Evolutionary conservation across 495 filamentous ascomycete species (phyloP).

Genomic region (Tuber borchii): DNA sequence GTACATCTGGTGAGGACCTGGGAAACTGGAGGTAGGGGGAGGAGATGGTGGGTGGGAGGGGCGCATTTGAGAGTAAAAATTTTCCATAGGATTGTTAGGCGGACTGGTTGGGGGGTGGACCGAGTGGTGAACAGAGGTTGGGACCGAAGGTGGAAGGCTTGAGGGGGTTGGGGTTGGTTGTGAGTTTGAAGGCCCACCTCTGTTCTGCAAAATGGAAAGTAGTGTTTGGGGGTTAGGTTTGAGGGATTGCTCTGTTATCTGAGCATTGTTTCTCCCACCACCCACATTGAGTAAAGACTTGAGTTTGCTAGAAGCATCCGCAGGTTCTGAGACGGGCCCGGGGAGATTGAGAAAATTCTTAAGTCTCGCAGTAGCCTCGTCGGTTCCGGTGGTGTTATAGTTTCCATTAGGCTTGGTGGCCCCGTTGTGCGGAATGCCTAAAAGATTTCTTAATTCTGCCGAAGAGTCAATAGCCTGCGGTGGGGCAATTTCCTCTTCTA

Average conservation of each 20-base stretch:
- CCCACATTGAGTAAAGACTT: not conserved
- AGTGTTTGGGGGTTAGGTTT: conserved; percentile 33
- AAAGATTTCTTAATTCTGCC: conserved; percentile 11
- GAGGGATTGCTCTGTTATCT: conserved; percentile 15
- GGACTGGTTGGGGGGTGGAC: not conserved
- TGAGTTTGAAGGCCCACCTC: conserved; percentile 3
- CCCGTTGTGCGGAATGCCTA: conserved; percentile 16
- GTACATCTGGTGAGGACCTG: conserved; percentile 39
- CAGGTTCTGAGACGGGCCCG: conserved; percentile 22
- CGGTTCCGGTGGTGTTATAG: conserved; percentile 6
- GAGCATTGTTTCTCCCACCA: conserved; percentile 13
- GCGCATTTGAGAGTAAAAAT: conserved; percentile 1
- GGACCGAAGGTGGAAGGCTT: not conserved
- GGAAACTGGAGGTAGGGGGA: conserved; percentile 29
- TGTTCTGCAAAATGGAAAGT: conserved; percentile 34
- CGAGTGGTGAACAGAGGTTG: not conserved
- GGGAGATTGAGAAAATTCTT: conserved; percentile 24
- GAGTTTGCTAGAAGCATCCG: conserved; percentile 25
- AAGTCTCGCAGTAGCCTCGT: conserved; percentile 23
- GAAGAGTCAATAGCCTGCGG: conserved; percentile 13
- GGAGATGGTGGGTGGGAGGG: conserved; percentile 25
- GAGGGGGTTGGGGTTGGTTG: not conserved
- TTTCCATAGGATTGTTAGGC: not conserved
- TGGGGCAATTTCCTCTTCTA: conserved; percentile 26
- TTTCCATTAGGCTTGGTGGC: conserved; percentile 13